phyloP scores from a whole-genome alignment of 116 monocot genomes.

The Cymodocea nodosa region DNA sequence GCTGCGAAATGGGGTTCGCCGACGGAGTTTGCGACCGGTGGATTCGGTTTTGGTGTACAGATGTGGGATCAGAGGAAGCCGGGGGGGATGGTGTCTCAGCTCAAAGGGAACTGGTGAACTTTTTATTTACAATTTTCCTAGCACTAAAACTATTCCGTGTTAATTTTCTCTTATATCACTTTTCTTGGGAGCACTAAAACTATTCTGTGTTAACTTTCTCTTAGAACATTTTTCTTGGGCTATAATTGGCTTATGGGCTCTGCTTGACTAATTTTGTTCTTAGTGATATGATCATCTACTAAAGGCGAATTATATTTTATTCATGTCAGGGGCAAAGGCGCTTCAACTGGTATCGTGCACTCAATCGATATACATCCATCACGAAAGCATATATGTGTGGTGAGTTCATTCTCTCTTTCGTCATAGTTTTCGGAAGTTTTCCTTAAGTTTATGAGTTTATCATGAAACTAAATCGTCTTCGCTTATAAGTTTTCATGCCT shows the following conservation, averaged over 20 bases:
- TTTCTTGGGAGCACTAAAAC: too few species aligned
- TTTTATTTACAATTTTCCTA: too few species aligned
- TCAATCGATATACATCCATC: slow-evolving; percentile 96
- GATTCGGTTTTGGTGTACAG: slow-evolving; percentile 71
- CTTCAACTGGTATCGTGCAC: slow-evolving; percentile 56
- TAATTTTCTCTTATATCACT: too few species aligned
- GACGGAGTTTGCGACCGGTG: slow-evolving; percentile 72
- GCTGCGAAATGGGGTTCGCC: slow-evolving; percentile 69
- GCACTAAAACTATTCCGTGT: too few species aligned
- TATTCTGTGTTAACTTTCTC: too few species aligned
- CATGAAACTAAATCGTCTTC: neutral
- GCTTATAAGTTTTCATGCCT: neutral
- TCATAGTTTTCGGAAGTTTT: neutral
- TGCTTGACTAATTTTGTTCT: too few species aligned
- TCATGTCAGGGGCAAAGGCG: slow-evolving; percentile 45
- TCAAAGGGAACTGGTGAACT: slow-evolving; percentile 58
- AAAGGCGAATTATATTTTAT: too few species aligned
- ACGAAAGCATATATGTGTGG: slow-evolving; percentile 82
- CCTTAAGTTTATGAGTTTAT: neutral
- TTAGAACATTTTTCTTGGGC: too few species aligned
- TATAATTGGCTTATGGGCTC: too few species aligned
- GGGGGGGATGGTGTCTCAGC: slow-evolving; percentile 47
- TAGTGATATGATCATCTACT: too few species aligned
- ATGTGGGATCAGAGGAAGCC: slow-evolving; percentile 85
- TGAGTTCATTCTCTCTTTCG: slow-evolving; percentile 12